Conservation (phyloP, 2,329 filamentous ascomycete genomes). For the Microsporum audouinii region DNA sequence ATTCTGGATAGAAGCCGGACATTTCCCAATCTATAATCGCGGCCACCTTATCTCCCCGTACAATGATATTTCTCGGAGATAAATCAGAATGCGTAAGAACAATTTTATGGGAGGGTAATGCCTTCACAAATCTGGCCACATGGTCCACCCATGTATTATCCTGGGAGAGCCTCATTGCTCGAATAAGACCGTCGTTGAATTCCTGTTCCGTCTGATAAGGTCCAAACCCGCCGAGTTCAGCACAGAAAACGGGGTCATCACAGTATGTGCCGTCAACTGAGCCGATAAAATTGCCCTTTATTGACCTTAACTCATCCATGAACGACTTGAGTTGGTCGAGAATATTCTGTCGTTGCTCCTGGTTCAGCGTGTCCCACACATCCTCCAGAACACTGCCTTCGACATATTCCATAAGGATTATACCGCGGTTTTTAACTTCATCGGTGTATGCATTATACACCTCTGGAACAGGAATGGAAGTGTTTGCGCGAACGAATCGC, state of each 20-base stretch:
- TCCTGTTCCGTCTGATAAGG: constrained; percentile 14
- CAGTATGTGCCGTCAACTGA: constrained; percentile 14
- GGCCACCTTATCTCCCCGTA: constrained; percentile 17
- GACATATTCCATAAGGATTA: constrained; percentile 16
- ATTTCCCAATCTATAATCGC: constrained; percentile 22
- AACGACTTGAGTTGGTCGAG: constrained; percentile 11
- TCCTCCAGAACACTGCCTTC: constrained; percentile 10
- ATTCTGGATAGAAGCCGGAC: constrained; percentile 21
- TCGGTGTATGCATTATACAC: constrained; percentile 14
- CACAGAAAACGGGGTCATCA: constrained; percentile 13
- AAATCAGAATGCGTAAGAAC: constrained; percentile 22
- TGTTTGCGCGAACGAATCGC: constrained; percentile 13
- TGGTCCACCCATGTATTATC: constrained; percentile 11
- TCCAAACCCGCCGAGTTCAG: constrained; percentile 10
- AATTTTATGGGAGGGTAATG: constrained; percentile 15
- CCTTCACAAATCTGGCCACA: constrained; percentile 11
- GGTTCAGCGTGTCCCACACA: constrained; percentile 10
- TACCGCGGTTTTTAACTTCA: constrained; percentile 5
- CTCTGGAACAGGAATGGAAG: constrained; percentile 15
- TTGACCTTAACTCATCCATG: constrained; percentile 12
- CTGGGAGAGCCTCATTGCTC: constrained; percentile 11
- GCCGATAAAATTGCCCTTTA: constrained; percentile 14
- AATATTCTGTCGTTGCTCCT: constrained; percentile 7
- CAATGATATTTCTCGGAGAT: constrained; percentile 19
- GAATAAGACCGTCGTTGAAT: constrained; percentile 13